These are phyloP conservation scores for Neurospora intermedia DNA, from an alignment of 495 filamentous ascomycete species.

Conservation along the genomic window DNA sequence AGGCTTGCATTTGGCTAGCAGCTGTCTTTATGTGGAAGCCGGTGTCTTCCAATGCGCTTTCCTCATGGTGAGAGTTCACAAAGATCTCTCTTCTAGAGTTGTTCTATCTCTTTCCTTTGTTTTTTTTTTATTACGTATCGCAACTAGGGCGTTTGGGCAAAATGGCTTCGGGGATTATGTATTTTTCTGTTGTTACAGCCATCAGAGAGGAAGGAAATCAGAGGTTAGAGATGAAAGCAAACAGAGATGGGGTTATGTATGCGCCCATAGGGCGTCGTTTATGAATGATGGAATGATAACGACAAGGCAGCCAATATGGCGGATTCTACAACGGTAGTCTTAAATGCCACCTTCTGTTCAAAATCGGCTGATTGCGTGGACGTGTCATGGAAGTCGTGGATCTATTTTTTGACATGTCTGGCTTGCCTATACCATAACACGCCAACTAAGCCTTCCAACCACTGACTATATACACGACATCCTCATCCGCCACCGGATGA, in stretches of 20 bases:
- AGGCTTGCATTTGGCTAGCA: not conserved
- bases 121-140: not conserved
- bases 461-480: slow-evolving; percentile 94
- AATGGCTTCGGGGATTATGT: not conserved
- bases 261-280: not conserved
- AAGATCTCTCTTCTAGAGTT: not conserved
- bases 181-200: not conserved
- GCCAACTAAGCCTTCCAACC: slow-evolving; percentile 47
- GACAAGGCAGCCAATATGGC: not conserved
- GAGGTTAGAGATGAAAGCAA: not conserved
- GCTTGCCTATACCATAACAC: not conserved
- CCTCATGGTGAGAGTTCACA: not conserved
- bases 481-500: slow-evolving; percentile 85
- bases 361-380: not conserved
- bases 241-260: not conserved
- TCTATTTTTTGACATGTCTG: not conserved
- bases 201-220: not conserved
- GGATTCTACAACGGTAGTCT: not conserved
- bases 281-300: not conserved
- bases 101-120: not conserved
- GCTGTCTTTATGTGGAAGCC: not conserved
- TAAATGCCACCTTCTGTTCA: not conserved
- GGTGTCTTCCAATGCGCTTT: not conserved
- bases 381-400: not conserved
- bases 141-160: not conserved